These are phyloP conservation scores for Jamesozyma rosinii DNA, from an alignment of 805 yeast species.

Conservation along the genomic window DNA sequence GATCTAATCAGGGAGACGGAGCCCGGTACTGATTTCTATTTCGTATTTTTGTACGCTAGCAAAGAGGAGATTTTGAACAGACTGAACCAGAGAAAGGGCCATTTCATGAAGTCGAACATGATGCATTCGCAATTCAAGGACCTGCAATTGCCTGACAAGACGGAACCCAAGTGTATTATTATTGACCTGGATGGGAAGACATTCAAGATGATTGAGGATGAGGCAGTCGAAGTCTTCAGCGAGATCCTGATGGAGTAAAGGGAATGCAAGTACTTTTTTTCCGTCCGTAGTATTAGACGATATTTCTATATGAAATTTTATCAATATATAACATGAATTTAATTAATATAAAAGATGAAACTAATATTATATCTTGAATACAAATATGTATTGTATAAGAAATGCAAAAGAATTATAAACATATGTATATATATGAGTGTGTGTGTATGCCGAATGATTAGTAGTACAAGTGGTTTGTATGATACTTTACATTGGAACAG, in stretches of 20 bases:
- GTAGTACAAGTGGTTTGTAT: too few relatives aligned
- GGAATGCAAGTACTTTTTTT: too few relatives aligned
- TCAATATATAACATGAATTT: too few relatives aligned
- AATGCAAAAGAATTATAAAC: too few relatives aligned
- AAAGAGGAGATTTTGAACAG: slow-evolving; percentile 52
- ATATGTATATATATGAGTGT: too few relatives aligned
- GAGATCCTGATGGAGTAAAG: background rate
- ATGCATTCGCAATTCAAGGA: slow-evolving; percentile 66
- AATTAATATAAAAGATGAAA: too few relatives aligned
- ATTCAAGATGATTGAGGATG: slow-evolving; percentile 17
- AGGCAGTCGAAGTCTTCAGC: slow-evolving; percentile 6
- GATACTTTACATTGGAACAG: too few relatives aligned
- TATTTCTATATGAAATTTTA: too few relatives aligned
- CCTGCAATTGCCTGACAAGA: slow-evolving; percentile 56
- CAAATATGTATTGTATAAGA: too few relatives aligned
- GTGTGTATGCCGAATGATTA: too few relatives aligned
- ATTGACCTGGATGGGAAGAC: slow-evolving; percentile 25
- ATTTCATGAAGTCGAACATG: slow-evolving; percentile 85
- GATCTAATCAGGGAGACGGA: slow-evolving; percentile 39
- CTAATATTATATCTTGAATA: too few relatives aligned
- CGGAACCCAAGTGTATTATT: slow-evolving; percentile 26
- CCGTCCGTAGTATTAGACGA: too few relatives aligned
- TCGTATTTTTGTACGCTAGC: slow-evolving; percentile 60
- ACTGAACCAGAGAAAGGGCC: slow-evolving; percentile 56
- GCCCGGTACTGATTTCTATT: slow-evolving; percentile 38